Evolutionary conservation across 768 basidiomycete genomes (phyloP).

Genomic region (Calocera cornea): DNA sequence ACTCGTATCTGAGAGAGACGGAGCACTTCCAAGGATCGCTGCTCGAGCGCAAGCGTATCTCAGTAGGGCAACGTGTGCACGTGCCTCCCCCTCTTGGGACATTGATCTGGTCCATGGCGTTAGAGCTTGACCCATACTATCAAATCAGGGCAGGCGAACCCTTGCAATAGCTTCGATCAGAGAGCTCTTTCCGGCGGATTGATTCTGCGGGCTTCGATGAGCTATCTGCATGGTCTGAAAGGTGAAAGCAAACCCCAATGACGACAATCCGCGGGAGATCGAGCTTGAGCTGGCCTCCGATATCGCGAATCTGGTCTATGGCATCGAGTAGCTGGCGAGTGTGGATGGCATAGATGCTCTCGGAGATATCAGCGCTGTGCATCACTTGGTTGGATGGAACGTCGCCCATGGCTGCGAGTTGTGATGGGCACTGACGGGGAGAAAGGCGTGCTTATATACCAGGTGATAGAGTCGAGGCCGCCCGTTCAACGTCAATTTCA

Average conservation of each 20-base stretch:
- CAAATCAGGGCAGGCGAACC: not conserved
- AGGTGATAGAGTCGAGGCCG: too few relatives aligned
- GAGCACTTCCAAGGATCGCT: slow-evolving; percentile 35
- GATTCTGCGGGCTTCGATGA: slow-evolving; percentile 23
- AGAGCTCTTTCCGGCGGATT: slow-evolving; percentile 65
- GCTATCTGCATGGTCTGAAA: not conserved
- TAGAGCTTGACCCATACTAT: not conserved
- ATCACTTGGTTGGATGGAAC: too few relatives aligned
- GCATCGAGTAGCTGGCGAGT: not conserved
- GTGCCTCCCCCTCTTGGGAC: slow-evolving; percentile 61
- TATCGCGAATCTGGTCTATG: not conserved
- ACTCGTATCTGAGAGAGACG: slow-evolving; percentile 36
- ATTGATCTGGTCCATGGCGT: slow-evolving; percentile 38
- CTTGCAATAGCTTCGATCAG: slow-evolving; percentile 59
- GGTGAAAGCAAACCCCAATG: too few relatives aligned
- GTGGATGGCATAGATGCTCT: not conserved
- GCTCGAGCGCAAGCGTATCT: slow-evolving; percentile 38
- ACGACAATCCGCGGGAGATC: slow-evolving; percentile 59
- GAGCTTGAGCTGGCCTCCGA: not conserved
- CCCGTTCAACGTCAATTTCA: too few relatives aligned
- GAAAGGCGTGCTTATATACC: too few relatives aligned
- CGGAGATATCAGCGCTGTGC: too few relatives aligned
- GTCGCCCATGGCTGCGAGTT: too few relatives aligned
- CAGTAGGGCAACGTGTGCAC: slow-evolving; percentile 59
- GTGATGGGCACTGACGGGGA: too few relatives aligned